Base-by-base conservation (phyloP, 164 flowering plant genomes). In the Tinospora cordifolia region DNA sequence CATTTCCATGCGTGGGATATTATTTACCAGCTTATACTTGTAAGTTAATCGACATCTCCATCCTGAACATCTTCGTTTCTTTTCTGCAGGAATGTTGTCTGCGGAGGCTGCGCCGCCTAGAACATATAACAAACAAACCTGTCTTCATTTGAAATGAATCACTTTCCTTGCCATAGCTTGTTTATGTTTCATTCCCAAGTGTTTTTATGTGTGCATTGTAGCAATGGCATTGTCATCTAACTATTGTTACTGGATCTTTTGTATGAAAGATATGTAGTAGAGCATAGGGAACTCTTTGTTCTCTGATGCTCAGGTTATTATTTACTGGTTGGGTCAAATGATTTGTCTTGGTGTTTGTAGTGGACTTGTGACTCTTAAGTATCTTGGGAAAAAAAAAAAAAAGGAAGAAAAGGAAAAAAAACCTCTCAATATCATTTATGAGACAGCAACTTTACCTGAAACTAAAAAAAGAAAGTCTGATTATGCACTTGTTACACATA, bases 81-180 rank as follows among this genome's bases (percentile, higher is more conserved):
- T 1, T 30, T 30, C 8, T 76, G 44, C 86, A 87, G 95, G 85
- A 80, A 79, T 38, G 77, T 90, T 30, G 70, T 88, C 62, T 88
- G 90, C 71, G 92, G 95, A 67, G 87, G 90, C 36, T 86, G 89
- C 69, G 86, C 62, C 74, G 85, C 87, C 66, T 84, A 81, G 73
- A 69, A 46, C 34, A 10, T 62, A 26, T 4, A 19, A 39, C n/a
- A 63, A 30, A n/a, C 66, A 8, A 2, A 44, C 7, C 26, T 22
- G 15, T 22, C 36, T 24, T 63, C 11, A 6, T n/a, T 34, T 25
- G 64, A 62, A 22, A 44, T 44, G 47, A 7, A 44, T 14, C 47
- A 44, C 47, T 2, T 11, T 14, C 12, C 47, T 14, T 4, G 8
- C 1, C 19, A 54, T 17, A 54, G 4, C 59, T 24, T 4, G 8